Base-by-base conservation (phyloP, 176 grass and related monocot genomes). In the Olyra latifolia region DNA sequence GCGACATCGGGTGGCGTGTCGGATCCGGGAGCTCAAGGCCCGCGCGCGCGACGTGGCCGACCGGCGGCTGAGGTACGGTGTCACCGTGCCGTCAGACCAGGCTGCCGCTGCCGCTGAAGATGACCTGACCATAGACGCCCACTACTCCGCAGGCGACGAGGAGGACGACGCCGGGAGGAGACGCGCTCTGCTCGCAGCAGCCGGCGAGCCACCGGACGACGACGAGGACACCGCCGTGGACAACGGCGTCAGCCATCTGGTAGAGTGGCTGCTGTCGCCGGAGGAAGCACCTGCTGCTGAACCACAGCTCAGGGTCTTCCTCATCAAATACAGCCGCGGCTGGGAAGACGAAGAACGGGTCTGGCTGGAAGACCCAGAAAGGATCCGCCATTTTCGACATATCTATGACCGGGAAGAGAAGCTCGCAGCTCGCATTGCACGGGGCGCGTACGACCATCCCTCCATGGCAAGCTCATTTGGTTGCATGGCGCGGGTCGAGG, bases 1-100 rank as follows among this genome's bases (percentile, higher is more conserved):
- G 0, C 48, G 79, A 0, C 79, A 25, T 25, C 66, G 2, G 11
- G 10, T 38, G 0, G 68, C 43, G 0, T 27, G 17, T 0, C 67
- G 42, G 79, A 61, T 82, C 68, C 28, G 8, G 29, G 80, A 73
- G 69, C 69, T 82, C 69, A 83, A 83, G 80, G 59, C 6, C 15
- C 58, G 46, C 0, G 59, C 70, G 0, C 45, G 47, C 0, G 59
- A 82, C 8, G 29, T 82, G 0, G 69, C 43, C 0, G 79, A 82
- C 13, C 6, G 80, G 41, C 28, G 44, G 44, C 42, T 6, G 2
- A 61, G 53, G 42, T 81, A 81, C 27, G 79, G 67, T 2, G 7
- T 81, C 54, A 71, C 17, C 1, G 53, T 61, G 53, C 53, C 38
- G 22, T 17, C 56, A 12, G 32, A 35, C 32, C 4, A 35, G 32